These are phyloP conservation scores for Anisogramma anomala DNA, from an alignment of 2,329 filamentous ascomycete species.

Conservation along the genomic window DNA sequence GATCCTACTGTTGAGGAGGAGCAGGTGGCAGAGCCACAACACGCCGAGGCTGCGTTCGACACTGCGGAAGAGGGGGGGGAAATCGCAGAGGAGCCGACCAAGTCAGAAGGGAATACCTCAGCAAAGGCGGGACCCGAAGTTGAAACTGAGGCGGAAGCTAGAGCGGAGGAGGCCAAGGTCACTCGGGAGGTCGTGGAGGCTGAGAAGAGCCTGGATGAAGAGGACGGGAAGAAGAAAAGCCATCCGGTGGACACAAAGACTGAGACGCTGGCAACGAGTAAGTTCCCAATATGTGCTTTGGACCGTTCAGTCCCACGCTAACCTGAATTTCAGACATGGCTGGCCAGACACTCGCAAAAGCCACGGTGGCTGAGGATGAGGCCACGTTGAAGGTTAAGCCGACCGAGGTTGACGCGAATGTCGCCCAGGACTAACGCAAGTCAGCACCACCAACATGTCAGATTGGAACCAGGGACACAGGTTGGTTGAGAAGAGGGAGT, in stretches of 20 bases:
- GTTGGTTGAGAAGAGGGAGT: not conserved
- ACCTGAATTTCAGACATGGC: constrained; percentile 24
- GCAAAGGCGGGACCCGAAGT: not conserved
- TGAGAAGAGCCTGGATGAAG: constrained; percentile 9
- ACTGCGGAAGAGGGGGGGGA: constrained; percentile 4
- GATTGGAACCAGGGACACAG: too few species aligned
- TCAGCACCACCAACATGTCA: not conserved
- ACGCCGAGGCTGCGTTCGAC: constrained; percentile 7
- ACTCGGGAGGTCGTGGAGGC: constrained; percentile 6
- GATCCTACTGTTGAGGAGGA: constrained; percentile 8
- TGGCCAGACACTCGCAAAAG: constrained; percentile 32
- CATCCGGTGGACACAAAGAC: constrained; percentile 6
- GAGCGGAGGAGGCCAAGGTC: constrained; percentile 1
- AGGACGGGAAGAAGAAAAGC: constrained; percentile 1
- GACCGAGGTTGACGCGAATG: constrained; percentile 20
- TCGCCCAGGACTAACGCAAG: constrained; percentile 11
- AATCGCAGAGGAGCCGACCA: constrained; percentile 4
- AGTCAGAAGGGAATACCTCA: constrained; percentile 3
- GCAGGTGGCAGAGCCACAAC: not conserved
- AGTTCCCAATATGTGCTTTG: constrained; percentile 1
- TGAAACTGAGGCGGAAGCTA: not conserved
- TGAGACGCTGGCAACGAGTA: constrained; percentile 15
- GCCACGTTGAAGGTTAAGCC: constrained; percentile 24
- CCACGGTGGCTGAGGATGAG: constrained; percentile 26
- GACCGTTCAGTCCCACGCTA: constrained; percentile 19